A percentile compares a stretch with the other conserved stretches of the same genome.
phyloP scores from a whole-genome alignment of 1,284 basidiomycete species.

The Singerocomus rubriflavus region DNA sequence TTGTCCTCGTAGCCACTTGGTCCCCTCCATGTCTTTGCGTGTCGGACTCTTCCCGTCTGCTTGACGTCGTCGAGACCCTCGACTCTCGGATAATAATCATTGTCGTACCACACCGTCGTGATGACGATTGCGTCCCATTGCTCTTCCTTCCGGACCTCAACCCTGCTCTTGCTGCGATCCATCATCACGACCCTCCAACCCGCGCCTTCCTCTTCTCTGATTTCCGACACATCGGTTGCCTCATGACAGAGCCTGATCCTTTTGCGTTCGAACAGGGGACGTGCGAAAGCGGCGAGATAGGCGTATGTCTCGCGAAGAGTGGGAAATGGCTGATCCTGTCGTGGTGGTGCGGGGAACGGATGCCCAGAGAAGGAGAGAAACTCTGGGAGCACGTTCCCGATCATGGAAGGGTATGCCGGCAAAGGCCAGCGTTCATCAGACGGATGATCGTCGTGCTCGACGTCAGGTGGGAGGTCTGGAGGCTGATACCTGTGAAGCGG shows the following conservation, averaged over 20 bases:
- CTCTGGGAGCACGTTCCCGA: constrained; percentile 49
- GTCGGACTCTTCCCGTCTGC: constrained; percentile 30
- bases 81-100: constrained; percentile 40
- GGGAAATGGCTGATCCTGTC: constrained; percentile 41
- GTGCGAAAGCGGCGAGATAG: constrained; percentile 40
- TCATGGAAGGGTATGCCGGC: constrained; percentile 43
- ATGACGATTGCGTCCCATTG: constrained; percentile 46
- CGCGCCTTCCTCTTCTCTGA: constrained; percentile 14
- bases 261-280: constrained; percentile 29
- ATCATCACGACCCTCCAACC: constrained; percentile 42
- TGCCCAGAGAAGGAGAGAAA: constrained; percentile 41
- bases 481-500: constrained; percentile 24
- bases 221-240: constrained; percentile 38
- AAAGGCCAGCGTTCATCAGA: constrained; percentile 38
- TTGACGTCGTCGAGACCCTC: constrained; percentile 37
- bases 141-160: constrained; percentile 27
- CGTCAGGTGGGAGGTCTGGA: background rate
- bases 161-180: constrained; percentile 34
- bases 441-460: constrained; percentile 3
- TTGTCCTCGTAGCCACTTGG: constrained; percentile 38
- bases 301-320: constrained; percentile 41
- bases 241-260: constrained; percentile 41
- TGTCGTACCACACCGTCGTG: constrained; percentile 44
- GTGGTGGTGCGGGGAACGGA: constrained; percentile 34
- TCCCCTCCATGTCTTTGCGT: constrained; percentile 41